Base-by-base conservation (phyloP, 768 basidiomycete species). In the Rhodotorula kratochvilovae region DNA sequence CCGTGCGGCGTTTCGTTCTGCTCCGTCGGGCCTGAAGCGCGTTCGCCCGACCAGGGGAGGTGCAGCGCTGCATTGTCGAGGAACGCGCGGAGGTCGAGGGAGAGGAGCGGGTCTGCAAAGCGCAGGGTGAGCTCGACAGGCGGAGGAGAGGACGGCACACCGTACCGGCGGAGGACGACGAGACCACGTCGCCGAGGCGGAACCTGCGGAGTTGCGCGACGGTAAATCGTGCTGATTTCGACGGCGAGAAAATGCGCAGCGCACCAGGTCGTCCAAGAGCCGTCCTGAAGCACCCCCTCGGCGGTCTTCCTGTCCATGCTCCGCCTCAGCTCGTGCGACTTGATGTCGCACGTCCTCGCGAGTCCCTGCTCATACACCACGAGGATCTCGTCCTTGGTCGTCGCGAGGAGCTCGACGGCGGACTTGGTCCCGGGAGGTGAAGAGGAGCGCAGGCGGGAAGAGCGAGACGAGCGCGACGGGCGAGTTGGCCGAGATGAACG, bases 281-380 rank as follows among this genome's bases (percentile, higher is more conserved):
- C 64, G 15, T 89, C 85, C 3, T 78, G 79, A 10, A 95, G 76
- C 66, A 92, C 82, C 60, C 92, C 91, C 61, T 86, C 85, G 0
- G 89, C 91, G 77, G 90, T 92, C 53, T 88, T 88, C 15, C 83
- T 74, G 11, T 84, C 84, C 85, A 90, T 90, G 0, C 92, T 90
- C 60, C 95, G 82, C 84, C 91, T 86, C 75, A 98, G 89, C 76
- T 96, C 93, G 67, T 85, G 85, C 0, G 88, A 89, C 71, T 86
- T 86, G 25, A 88, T 82, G 76, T 97, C 91, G 92, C 96, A 99
- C 4, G 94, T 81, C 53, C 96, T 84, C 2, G 90, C 90, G 64
- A 88, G 86, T 4, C 85, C 87, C 71, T 90, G 87, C 5, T 83
- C 83, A 79, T 97, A 97, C 2, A 89, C 80, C 12, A 94, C 81